Conservation (phyloP, 441 rosid species). For the Aquilaria agallochum region DNA sequence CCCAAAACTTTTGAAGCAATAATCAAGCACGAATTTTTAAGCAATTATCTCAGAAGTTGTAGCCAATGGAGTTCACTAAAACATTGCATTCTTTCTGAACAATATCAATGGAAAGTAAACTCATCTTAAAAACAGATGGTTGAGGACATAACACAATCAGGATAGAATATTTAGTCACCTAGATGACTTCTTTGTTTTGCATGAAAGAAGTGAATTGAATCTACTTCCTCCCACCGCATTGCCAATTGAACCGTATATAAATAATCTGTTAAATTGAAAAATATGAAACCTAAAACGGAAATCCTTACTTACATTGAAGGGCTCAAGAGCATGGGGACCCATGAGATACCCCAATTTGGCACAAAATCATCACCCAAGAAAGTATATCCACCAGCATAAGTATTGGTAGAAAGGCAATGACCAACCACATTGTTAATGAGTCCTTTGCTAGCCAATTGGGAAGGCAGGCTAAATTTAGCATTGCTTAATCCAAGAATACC, state of each 20-base stretch:
- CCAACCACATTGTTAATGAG: slow-evolving; percentile 79
- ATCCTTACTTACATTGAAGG: slow-evolving; percentile 51
- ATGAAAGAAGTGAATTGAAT: too few species aligned
- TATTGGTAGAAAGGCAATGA: slow-evolving; percentile 72
- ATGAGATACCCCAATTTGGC: slow-evolving; percentile 67
- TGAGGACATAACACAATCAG: too few species aligned
- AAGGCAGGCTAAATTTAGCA: slow-evolving; percentile 84
- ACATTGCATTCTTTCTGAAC: too few species aligned
- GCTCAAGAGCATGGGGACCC: slow-evolving; percentile 74
- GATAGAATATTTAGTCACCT: too few species aligned
- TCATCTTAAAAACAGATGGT: too few species aligned
- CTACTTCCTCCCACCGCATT: too few species aligned
- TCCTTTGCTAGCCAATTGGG: slow-evolving; percentile 81
- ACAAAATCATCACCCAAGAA: slow-evolving; percentile 85
- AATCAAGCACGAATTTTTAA: too few species aligned
- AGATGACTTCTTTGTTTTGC: too few species aligned
- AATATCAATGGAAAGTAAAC: too few species aligned
- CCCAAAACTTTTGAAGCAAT: too few species aligned
- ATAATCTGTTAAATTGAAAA: not conserved
- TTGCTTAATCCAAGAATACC: slow-evolving; percentile 91
- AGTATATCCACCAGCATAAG: slow-evolving; percentile 68
- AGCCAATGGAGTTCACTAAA: too few species aligned
- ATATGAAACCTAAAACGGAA: not conserved
- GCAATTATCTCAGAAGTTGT: too few species aligned
- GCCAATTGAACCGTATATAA: not conserved